Conservation (phyloP, 257 asterid species). For the Haberlea rhodopensis region DNA sequence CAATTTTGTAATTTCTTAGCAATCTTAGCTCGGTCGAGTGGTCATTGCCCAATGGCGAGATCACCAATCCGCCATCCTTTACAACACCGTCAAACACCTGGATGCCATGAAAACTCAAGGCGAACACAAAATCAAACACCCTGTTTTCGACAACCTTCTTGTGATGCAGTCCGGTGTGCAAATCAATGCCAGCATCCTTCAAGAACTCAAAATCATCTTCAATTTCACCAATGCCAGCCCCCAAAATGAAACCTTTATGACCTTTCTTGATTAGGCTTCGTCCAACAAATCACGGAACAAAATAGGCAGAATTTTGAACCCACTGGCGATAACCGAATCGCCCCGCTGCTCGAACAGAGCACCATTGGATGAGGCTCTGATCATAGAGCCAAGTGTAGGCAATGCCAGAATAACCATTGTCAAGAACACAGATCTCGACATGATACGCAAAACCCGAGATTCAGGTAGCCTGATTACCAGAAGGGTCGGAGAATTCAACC, state of each 20-base stretch:
- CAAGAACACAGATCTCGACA: conserved; percentile 58
- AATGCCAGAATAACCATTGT: conserved; percentile 45
- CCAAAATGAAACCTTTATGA: conserved; percentile 52
- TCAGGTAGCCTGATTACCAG: conserved; percentile 55
- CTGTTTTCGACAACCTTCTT: conserved; percentile 30
- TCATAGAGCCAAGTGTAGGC: conserved; percentile 39
- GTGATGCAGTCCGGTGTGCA: conserved; percentile 31
- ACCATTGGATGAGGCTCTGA: conserved; percentile 31
- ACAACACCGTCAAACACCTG: conserved; percentile 37
- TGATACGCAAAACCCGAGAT: conserved; percentile 48
- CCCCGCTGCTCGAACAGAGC: conserved; percentile 6
- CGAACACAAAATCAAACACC: conserved; percentile 54
- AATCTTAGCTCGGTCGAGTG: conserved; percentile 34
- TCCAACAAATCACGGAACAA: conserved; percentile 62
- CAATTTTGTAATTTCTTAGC: conserved; percentile 42
- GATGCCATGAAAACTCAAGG: conserved; percentile 29
- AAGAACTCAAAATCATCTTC: conserved; percentile 36
- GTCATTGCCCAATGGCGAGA: conserved; percentile 45
- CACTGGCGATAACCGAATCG: conserved; percentile 21
- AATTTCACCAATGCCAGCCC: conserved; percentile 26
- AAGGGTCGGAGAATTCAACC: conserved; percentile 37
- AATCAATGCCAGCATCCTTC: conserved; percentile 39
- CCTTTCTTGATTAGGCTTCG: conserved; percentile 62
- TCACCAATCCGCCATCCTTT: conserved; percentile 50
- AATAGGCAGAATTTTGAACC: conserved; percentile 36